phyloP scores from a whole-genome alignment of 106 monocot genomes.

The Dioscorea alata region DNA sequence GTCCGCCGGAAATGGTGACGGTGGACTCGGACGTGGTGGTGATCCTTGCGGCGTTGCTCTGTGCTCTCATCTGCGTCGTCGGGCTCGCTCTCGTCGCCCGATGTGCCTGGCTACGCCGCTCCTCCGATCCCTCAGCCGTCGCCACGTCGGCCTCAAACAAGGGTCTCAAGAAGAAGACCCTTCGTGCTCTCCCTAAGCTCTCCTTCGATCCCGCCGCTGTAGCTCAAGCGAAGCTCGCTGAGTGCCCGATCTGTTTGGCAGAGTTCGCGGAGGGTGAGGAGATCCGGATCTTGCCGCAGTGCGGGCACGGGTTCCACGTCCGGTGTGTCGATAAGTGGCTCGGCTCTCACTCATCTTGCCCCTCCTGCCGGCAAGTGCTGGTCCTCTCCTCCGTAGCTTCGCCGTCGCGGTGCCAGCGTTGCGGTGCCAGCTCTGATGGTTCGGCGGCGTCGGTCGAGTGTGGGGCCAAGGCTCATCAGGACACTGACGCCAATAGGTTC shows the following conservation, averaged over 20 bases:
- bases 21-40: conserved; percentile 53
- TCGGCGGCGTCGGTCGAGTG: not conserved
- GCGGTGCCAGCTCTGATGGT: conserved; percentile 6
- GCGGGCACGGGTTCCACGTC: conserved; percentile 58
- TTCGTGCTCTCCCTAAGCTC: conserved; percentile 28
- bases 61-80: conserved; percentile 57
- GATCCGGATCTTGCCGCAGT: conserved; percentile 57
- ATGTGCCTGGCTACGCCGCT: conserved; percentile 42
- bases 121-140: conserved; percentile 8
- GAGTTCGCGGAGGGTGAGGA: conserved; percentile 62
- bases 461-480: conserved; percentile 3
- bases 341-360: conserved; percentile 52
- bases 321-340: conserved; percentile 63
- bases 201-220: conserved; percentile 14
- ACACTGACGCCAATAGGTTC: conserved; percentile 9
- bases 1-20: conserved; percentile 8
- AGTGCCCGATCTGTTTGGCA: conserved; percentile 61
- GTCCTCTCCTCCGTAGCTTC: conserved; percentile 4
- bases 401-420: conserved; percentile 4
- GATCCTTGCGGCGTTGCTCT: conserved; percentile 61
- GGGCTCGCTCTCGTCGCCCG: conserved; percentile 59
- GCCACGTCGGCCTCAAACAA: conserved; percentile 19
- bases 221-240: not conserved
- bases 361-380: conserved; percentile 43
- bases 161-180: conserved; percentile 37